A percentile compares a stretch with the other conserved stretches of the same genome.
These are phyloP conservation scores for Flammula alnicola DNA, from an alignment of 1,284 basidiomycete genomes.

Conservation along the genomic window DNA sequence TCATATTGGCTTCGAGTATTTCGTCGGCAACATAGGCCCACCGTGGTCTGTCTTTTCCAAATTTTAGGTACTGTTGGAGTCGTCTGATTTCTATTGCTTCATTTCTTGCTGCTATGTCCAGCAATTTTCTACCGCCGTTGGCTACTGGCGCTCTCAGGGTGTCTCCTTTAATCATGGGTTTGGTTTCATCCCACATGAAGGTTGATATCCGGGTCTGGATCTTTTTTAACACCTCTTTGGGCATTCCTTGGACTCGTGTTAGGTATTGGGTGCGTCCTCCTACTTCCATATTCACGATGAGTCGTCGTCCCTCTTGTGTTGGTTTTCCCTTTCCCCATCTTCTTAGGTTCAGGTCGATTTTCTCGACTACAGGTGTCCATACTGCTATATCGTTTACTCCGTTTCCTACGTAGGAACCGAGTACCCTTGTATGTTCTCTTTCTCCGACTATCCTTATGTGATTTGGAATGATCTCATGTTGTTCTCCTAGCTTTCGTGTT, in stretches of 20 bases:
- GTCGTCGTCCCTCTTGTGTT: constrained; percentile 27
- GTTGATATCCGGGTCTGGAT: too few relatives aligned
- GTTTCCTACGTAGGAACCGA: constrained; percentile 36
- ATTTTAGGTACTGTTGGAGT: constrained; percentile 16
- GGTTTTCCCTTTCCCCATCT: constrained; percentile 30
- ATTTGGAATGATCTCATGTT: constrained; percentile 8
- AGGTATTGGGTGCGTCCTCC: constrained; percentile 36
- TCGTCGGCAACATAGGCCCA: constrained; percentile 24
- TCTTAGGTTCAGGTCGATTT: too few relatives aligned
- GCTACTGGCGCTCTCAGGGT: constrained; percentile 16
- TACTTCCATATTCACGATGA: constrained; percentile 30
- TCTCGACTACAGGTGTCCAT: too few relatives aligned
- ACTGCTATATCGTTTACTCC: constrained; percentile 16
- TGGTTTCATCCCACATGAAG: constrained; percentile 25
- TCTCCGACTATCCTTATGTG: constrained; percentile 31
- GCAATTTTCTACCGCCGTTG: constrained; percentile 23
- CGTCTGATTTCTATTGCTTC: constrained; percentile 27
- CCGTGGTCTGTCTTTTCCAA: constrained; percentile 7
- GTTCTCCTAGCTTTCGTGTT: constrained; percentile 11
- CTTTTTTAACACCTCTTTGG: constrained; percentile 24
- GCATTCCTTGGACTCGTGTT: constrained; percentile 38
- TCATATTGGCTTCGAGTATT: constrained; percentile 11
- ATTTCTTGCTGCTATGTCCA: constrained; percentile 25
- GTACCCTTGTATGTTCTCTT: constrained; percentile 26
- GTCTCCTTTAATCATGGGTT: constrained; percentile 20